Base-by-base conservation (phyloP, 441 rosid species). In the Arabidopsis lyrata region DNA sequence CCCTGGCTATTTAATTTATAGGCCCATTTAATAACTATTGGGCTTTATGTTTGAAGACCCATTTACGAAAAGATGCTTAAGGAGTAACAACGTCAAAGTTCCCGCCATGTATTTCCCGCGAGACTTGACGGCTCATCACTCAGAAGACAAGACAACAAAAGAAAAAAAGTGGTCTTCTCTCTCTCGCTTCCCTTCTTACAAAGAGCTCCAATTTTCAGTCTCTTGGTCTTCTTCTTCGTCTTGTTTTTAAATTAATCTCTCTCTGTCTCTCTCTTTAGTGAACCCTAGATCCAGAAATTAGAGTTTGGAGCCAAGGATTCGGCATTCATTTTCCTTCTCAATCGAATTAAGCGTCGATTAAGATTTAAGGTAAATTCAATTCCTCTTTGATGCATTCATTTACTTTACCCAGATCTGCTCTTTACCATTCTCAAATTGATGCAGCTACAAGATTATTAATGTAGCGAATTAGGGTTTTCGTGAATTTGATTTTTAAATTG, bases 61-160 rank as follows among this genome's bases (percentile, higher is more conserved):
- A 54, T 54, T 60, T 38, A 47, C 49, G 9, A 18, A 32, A 35
- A 66, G 31, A 5, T 29, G 31, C 31, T 29, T 29, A 27, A 27
- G 22, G 22, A 22, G 31, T 29, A 29, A 29, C 1, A 66, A 22
- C 16, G 70, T 35, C 35, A 32, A 47, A 58, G 4, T 24, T 59
- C 74, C 66, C 74, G 66, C 74, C 59, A 59, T 8, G 53, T 16
- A 13, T 22, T 58, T 61, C 57, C 78, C 68, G 74, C 74, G 57
- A 34, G 31, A n/a, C 62, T 31, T 32, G 4, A 38, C 34, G 49
- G 39, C 68, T 52, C 14, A 29, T 29, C 9, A 29, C 31, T 29
- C 31, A 29, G 31, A 27, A 27, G 31, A 27, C 31, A 27, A 27
- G 31, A 27, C 31, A 27, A 27, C 31, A 3, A 27, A 27, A 27